Base-by-base conservation (phyloP, 164 flowering plant species). In the Malania oleifera region DNA sequence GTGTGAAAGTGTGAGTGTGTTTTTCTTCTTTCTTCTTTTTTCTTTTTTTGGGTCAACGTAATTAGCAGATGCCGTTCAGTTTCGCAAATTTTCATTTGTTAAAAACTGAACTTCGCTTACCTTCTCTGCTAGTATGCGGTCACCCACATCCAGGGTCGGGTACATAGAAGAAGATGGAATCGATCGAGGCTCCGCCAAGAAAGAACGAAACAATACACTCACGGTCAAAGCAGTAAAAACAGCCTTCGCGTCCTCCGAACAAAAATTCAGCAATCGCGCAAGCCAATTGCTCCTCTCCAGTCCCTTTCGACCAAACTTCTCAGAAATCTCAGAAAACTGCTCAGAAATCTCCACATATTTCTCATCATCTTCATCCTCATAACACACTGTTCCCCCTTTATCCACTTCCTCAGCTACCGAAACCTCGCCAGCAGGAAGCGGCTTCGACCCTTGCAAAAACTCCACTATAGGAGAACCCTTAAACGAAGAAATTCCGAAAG, bases 51-150 rank as follows among this genome's bases (percentile, higher is more conserved):
- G n/a, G n/a, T n/a, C n/a, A n/a, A n/a, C n/a, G n/a, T n/a, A n/a
- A n/a, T n/a, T n/a, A n/a, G n/a, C n/a, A n/a, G n/a, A n/a, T n/a
- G n/a, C n/a, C n/a, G n/a, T n/a, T n/a, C 4, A 31, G 35, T 9
- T 31, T 31, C 35, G 6, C 35, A 31, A 31, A 31, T 31, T 31
- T 31, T 31, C 35, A 31, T 31, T 31, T 31, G 35, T 31, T 31
- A 15, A 38, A 41, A 5, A 48, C 14, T 11, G 6, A 11, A 40
- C 7, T 0, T 8, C 7, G 0, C 44, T 23, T 74, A 86, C 99
- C 99, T 95, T 95, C 77, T 95, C 99, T 0, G 96, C 93, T 50
- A 95, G 59, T 47, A 95, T 70, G 15, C 97, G 83, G 62, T 95
- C 99, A 17, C 99, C 99, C 17, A 77, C 82, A 52, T 86, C 84